These are phyloP conservation scores for Colletotrichum coccodes DNA, from an alignment of 2,329 filamentous ascomycete genomes.

Conservation along the genomic window DNA sequence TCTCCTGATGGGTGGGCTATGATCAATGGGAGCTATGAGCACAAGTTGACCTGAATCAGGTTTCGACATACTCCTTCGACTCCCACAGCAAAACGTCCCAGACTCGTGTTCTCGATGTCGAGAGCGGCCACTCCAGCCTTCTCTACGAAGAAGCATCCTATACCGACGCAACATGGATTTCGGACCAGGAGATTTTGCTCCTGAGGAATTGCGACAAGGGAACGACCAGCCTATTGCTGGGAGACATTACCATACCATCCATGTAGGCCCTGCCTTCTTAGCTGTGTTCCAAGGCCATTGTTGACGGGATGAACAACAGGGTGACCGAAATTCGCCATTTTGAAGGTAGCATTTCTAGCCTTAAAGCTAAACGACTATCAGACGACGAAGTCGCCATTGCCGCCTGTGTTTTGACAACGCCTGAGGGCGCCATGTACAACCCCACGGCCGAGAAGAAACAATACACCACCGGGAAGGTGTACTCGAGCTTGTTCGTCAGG, in stretches of 20 bases:
- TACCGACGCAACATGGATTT: conserved; percentile 81
- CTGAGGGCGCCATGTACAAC: conserved; percentile 77
- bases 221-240: conserved; percentile 57
- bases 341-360: conserved; percentile 64
- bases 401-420: conserved; percentile 72
- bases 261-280: conserved; percentile 45
- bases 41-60: conserved; percentile 44
- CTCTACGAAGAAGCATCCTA: conserved; percentile 73
- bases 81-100: conserved; percentile 75
- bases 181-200: conserved; percentile 69
- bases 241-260: conserved; percentile 46
- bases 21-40: not conserved
- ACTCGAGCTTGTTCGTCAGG: conserved; percentile 79
- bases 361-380: conserved; percentile 65
- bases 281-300: too few species aligned
- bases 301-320: conserved; percentile 29
- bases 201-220: conserved; percentile 62
- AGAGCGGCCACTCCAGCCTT: conserved; percentile 70
- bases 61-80: conserved; percentile 83
- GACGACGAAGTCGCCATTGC: conserved; percentile 63
- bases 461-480: conserved; percentile 74
- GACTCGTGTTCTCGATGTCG: conserved; percentile 77
- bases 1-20: not conserved
- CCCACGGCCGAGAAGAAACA: conserved; percentile 68
- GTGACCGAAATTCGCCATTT: conserved; percentile 58